A percentile compares a stretch with the other conserved stretches of the same genome.
phyloP scores from a whole-genome alignment of 352 stramenopile genomes.

The Phytophthora pini region DNA sequence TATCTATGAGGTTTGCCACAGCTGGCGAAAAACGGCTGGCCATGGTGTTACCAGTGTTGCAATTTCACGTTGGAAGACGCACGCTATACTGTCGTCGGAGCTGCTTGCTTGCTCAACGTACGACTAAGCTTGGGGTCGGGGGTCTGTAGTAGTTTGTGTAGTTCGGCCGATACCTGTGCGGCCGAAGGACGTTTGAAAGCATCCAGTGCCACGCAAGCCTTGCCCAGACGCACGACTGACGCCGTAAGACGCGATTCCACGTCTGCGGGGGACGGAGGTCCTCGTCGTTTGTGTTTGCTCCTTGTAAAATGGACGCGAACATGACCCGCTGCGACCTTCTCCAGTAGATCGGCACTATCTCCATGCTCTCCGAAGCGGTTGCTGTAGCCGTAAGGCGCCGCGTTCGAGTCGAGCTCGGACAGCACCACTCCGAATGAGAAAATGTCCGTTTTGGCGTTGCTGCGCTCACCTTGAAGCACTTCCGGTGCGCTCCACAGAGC shows the following conservation, averaged over 20 bases:
- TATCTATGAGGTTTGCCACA: slow-evolving; percentile 38
- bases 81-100: slow-evolving; percentile 7
- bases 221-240: slow-evolving; percentile 43
- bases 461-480: slow-evolving; percentile 48
- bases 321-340: slow-evolving; percentile 40
- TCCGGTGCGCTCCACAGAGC: slow-evolving; percentile 55
- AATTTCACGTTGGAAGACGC: slow-evolving; percentile 1
- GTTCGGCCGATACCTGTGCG: slow-evolving; percentile 40
- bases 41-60: slow-evolving; percentile 3
- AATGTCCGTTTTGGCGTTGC: slow-evolving; percentile 55
- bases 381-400: slow-evolving; percentile 28
- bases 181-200: slow-evolving; percentile 50
- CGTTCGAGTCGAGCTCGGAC: slow-evolving; percentile 51
- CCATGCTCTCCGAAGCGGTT: slow-evolving; percentile 12
- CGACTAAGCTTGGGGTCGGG: slow-evolving; percentile 26
- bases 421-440: slow-evolving; percentile 69
- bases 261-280: slow-evolving; percentile 11
- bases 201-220: slow-evolving; percentile 52
- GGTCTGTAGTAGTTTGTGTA: slow-evolving; percentile 43
- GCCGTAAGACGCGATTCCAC: slow-evolving; percentile 19
- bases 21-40: slow-evolving; percentile 32
- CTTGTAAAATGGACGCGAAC: slow-evolving; percentile 37
- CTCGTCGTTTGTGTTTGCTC: slow-evolving; percentile 18
- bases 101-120: slow-evolving; percentile 19
- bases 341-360: slow-evolving; percentile 36